These are phyloP conservation scores for Sporothrix luriei DNA, from an alignment of 2,329 filamentous ascomycete genomes.

Conservation along the genomic window DNA sequence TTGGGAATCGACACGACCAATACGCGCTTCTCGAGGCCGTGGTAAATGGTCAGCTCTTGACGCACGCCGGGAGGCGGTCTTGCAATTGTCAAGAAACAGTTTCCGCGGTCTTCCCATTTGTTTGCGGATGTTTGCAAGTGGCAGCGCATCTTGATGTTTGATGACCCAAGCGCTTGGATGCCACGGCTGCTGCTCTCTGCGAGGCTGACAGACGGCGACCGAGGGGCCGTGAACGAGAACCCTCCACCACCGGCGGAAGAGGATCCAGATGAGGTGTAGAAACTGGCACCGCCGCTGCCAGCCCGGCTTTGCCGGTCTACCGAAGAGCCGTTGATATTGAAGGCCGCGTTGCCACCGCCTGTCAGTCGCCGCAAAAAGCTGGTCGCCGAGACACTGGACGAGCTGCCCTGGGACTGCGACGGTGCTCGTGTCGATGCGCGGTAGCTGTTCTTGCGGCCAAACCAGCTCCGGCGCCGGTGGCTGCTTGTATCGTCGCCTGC, in stretches of 20 bases:
- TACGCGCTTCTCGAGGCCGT: constrained; percentile 80
- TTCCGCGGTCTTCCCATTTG: constrained; percentile 91
- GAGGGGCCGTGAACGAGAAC: constrained; percentile 46
- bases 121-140: constrained; percentile 75
- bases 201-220: constrained; percentile 61
- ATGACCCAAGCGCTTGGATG: constrained; percentile 64
- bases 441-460: constrained; percentile 67
- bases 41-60: constrained; percentile 61
- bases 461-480: constrained; percentile 58
- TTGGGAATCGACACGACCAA: constrained; percentile 73
- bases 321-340: constrained; percentile 81
- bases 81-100: constrained; percentile 80
- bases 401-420: constrained; percentile 70
- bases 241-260: constrained; percentile 53
- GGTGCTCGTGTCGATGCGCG: constrained; percentile 63
- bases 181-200: constrained; percentile 53
- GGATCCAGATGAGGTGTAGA: constrained; percentile 60
- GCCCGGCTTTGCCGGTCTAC: constrained; percentile 60
- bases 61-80: constrained; percentile 66
- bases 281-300: constrained; percentile 55
- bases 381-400: constrained; percentile 63
- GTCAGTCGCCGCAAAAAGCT: constrained; percentile 82
- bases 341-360: constrained; percentile 65
- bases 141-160: constrained; percentile 81
- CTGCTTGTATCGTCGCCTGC: constrained; percentile 52